A percentile compares a stretch with the other conserved stretches of the same genome.
Conservation (phyloP, 2,329 filamentous ascomycete genomes). For the Pseudodiploospora longispora region DNA sequence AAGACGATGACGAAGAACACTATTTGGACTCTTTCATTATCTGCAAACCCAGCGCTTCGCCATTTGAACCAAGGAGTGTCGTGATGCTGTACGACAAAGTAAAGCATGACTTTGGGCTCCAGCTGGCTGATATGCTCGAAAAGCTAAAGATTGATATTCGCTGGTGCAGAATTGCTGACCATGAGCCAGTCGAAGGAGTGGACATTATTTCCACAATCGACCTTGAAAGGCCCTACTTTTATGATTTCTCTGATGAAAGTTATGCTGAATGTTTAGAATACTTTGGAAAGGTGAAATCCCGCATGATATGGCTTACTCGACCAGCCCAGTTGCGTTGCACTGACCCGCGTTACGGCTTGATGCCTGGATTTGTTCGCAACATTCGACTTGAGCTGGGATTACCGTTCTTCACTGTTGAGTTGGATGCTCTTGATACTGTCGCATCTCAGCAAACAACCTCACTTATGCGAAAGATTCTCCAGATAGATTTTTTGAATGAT, state of each 20-base stretch:
- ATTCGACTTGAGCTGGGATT: background rate
- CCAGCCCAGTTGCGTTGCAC: background rate
- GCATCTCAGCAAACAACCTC: background rate
- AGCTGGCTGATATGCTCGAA: no score
- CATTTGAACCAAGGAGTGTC: background rate
- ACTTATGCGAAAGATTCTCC: background rate
- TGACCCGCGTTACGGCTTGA: background rate
- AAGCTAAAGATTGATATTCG: no score
- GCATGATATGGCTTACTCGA: background rate
- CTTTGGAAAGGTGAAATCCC: background rate
- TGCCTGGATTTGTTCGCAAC: background rate
- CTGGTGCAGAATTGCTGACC: no score
- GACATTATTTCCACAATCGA: background rate
- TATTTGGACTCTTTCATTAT: no score
- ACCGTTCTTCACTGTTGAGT: background rate
- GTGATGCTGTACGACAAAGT: background rate
- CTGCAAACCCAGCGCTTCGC: no score
- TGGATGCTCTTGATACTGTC: background rate
- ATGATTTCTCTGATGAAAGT: background rate
- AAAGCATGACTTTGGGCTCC: no score
- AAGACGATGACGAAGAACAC: conserved; percentile 7
- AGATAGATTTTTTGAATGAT: background rate
- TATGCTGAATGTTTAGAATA: background rate
- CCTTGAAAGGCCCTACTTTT: background rate
- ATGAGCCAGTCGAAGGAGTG: background rate